phyloP scores from a whole-genome alignment of 164 flowering plant genomes.

The Paratinospora sagittata region DNA sequence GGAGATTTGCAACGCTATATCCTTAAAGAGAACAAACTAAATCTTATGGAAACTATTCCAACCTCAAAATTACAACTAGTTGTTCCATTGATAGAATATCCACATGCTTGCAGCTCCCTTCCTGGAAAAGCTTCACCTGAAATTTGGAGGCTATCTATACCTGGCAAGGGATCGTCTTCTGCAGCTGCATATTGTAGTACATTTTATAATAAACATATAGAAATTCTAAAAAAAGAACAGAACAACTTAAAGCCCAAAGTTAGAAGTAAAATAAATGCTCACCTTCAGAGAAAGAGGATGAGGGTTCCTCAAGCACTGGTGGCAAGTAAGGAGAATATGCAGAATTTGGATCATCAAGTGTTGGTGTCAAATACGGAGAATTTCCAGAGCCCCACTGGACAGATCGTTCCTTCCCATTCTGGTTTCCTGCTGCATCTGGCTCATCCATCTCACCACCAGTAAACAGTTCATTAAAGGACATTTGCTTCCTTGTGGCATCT shows the following conservation, averaged over 20 bases:
- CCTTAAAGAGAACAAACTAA: neutral
- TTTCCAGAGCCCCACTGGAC: conserved; percentile 61
- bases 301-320: conserved; percentile 92
- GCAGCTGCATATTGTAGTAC: conserved; percentile 46
- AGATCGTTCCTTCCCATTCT: conserved; percentile 49
- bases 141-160: conserved; percentile 80
- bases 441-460: conserved; percentile 56
- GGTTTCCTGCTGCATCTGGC: conserved; percentile 37
- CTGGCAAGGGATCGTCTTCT: conserved; percentile 93
- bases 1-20: neutral
- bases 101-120: conserved; percentile 71
- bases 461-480: conserved; percentile 56
- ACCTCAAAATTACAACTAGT: conserved; percentile 98
- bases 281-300: conserved; percentile 97
- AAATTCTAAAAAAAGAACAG: neutral
- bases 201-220: conserved; percentile 2
- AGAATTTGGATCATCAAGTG: conserved; percentile 55
- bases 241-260: neutral
- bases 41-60: neutral
- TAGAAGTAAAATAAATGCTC: conserved; percentile 7
- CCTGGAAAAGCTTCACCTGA: conserved; percentile 95
- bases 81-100: conserved; percentile 90
- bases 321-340: conserved; percentile 68
- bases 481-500: conserved; percentile 44
- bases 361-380: conserved; percentile 38